Evolutionary conservation across 805 yeast species (phyloP), one percentile per base, ranked within the genome.

Genomic region (Lipomyces spencermartinsiae): DNA sequence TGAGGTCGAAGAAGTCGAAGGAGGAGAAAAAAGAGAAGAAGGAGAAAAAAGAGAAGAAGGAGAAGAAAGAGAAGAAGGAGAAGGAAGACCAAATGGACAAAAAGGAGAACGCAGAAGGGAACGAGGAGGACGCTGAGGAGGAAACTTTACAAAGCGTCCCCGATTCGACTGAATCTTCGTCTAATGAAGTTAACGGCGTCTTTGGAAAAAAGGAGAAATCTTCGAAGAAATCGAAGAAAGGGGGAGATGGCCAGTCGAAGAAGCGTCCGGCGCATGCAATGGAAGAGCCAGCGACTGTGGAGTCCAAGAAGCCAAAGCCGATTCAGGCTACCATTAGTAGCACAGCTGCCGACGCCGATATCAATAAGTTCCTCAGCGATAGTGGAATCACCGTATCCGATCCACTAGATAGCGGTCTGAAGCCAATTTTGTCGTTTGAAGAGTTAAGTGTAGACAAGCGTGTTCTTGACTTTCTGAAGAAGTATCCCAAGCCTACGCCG

Each of bases 401-500:
- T 76, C 87, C 90, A 39, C 77, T 82, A 49, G 74, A 80, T n/a
- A 77, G 82, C 22, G 39, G 19, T 22, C 77, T 90, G 62, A 84
- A 88, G 70, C 98, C 98, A 9, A 80, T 89, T 31, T 78, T 94
- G 63, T 78, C 88, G 7, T 93, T 95, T 75, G 81, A 82, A 43
- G 86, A 89, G 46, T 82, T 94, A 31, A 74, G 34, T 19, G 81
- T 90, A 34, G 85, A 87, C 67, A 71, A 85, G 1, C 82, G 85
- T 62, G 85, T 93, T 68, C 85, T 84, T 71, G 74, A 81, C n/a
- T 87, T 85, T 59, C 83, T 94, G 59, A 80, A 86, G 53, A 86
- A 88, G 74, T 95, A 91, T 81, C 89, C 92, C 16, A 89, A 87
- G 74, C 99, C 99, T 64, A 93, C 98, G 6, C 98, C 98, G 49